Evolutionary conservation across 805 yeast species (phyloP).

Genomic region (Zygosaccharomyces gambellarensis): DNA sequence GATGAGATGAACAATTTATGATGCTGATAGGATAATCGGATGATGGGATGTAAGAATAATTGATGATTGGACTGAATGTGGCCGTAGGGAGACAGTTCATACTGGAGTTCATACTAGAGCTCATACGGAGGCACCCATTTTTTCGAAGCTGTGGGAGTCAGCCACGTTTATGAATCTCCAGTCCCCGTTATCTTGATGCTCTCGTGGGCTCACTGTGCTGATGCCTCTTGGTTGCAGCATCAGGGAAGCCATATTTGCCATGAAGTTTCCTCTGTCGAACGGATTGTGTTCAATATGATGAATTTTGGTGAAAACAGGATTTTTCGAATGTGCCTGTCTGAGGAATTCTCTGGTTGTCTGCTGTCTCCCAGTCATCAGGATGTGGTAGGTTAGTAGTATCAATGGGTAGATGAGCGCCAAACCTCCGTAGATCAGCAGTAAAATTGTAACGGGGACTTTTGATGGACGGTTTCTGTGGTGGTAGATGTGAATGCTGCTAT

Average conservation of each 20-base stretch:
- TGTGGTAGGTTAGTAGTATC: constrained; percentile 49
- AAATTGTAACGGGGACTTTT: constrained; percentile 40
- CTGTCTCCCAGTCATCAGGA: constrained; percentile 49
- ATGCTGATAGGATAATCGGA: no score
- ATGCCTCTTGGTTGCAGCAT: constrained; percentile 40
- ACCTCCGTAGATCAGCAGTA: constrained; percentile 48
- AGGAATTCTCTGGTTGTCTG: constrained; percentile 73
- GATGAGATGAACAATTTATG: not conserved
- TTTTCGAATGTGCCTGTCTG: constrained; percentile 39
- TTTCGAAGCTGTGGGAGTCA: constrained; percentile 17
- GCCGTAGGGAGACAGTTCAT: no score
- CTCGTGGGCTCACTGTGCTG: constrained; percentile 33
- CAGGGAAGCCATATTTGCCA: constrained; percentile 33
- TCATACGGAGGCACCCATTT: constrained; percentile 3
- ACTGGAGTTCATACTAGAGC: no score
- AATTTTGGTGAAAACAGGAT: constrained; percentile 29
- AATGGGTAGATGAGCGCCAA: constrained; percentile 52
- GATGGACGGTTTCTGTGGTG: constrained; percentile 11
- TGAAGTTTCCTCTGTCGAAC: constrained; percentile 33
- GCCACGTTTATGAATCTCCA: constrained; percentile 35
- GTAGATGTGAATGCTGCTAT: constrained; percentile 22
- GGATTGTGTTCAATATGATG: constrained; percentile 32
- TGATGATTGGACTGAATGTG: no score
- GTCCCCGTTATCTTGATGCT: constrained; percentile 35
- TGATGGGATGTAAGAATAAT: not conserved